These are phyloP conservation scores for Cyphellophora attinorum DNA, from an alignment of 2,329 filamentous ascomycete genomes.

Conservation along the genomic window DNA sequence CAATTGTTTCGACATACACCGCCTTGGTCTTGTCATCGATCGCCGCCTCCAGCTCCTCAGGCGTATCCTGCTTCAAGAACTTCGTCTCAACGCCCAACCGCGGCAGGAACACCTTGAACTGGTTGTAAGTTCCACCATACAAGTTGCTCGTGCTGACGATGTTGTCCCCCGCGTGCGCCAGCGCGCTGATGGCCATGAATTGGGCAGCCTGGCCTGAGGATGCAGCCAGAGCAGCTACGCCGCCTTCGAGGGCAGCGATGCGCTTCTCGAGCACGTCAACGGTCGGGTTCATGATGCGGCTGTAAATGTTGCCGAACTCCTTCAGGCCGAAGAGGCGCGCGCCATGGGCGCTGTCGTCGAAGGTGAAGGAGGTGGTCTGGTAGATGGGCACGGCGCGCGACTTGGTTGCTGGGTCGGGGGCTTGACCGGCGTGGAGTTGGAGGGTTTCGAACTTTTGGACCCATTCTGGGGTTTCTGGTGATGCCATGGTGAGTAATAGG, in stretches of 20 bases:
- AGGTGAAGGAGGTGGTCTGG: constrained; percentile 82
- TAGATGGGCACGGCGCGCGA: constrained; percentile 92
- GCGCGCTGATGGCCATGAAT: constrained; percentile 70
- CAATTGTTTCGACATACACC: constrained; percentile 78
- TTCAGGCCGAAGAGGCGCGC: constrained; percentile 93
- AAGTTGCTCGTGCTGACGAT: constrained; percentile 78
- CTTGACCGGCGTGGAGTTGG: constrained; percentile 75
- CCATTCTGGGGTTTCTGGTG: constrained; percentile 24
- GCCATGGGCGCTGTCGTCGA: constrained; percentile 93
- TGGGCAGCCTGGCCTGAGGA: constrained; percentile 78
- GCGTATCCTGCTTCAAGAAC: constrained; percentile 60
- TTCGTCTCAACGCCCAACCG: constrained; percentile 72
- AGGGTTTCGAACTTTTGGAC: constrained; percentile 65
- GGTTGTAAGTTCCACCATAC: constrained; percentile 89
- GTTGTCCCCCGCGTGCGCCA: constrained; percentile 77
- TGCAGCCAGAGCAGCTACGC: constrained; percentile 50
- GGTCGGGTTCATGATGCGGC: constrained; percentile 90
- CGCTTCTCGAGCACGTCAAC: constrained; percentile 89
- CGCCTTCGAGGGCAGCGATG: constrained; percentile 53
- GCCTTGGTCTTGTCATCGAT: constrained; percentile 88
- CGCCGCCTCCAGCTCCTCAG: constrained; percentile 62
- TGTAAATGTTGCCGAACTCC: constrained; percentile 97
- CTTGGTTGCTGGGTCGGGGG: constrained; percentile 71
- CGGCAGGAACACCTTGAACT: constrained; percentile 78
- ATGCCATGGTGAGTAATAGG: constrained; percentile 22